A percentile compares a stretch with the other conserved stretches of the same genome.
phyloP scores from a whole-genome alignment of 208 protist species.

The Leishmania mexicana region DNA sequence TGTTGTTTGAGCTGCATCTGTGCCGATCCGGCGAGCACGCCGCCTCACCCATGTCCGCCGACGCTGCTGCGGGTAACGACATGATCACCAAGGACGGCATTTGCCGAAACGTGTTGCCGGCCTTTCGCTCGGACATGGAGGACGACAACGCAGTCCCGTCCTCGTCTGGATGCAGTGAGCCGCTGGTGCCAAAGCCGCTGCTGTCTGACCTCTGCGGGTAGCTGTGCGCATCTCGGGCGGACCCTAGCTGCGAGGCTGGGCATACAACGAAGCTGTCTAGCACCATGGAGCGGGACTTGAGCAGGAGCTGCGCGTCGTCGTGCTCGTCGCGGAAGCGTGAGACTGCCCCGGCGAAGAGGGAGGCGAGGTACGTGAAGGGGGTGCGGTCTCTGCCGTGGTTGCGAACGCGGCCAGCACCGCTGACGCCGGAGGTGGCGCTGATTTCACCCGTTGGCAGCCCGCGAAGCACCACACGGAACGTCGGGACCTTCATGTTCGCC shows the following conservation, averaged over 20 bases:
- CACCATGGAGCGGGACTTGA: slow-evolving; percentile 26
- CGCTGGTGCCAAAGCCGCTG: neutral
- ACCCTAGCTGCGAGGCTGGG: slow-evolving; percentile 6
- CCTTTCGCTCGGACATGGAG: no score
- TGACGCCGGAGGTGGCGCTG: neutral
- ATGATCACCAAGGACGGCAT: slow-evolving; percentile 8
- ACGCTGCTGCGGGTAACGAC: neutral
- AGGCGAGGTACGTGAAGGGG: slow-evolving; percentile 3
- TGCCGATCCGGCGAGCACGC: slow-evolving; percentile 12
- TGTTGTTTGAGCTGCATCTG: neutral
- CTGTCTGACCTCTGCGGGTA: neutral
- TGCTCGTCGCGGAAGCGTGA: slow-evolving; percentile 14
- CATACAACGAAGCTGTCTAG: slow-evolving; percentile 42
- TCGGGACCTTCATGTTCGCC: slow-evolving; percentile 26
- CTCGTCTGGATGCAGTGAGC: neutral
- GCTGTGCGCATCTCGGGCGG: slow-evolving; percentile 4
- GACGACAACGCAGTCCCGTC: neutral
- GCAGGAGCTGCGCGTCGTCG: slow-evolving; percentile 17
- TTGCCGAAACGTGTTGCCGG: neutral
- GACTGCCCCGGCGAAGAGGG: slow-evolving; percentile 14
- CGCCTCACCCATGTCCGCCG: neutral
- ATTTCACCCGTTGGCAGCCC: slow-evolving; percentile 25
- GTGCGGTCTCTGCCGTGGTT: slow-evolving; percentile 5
- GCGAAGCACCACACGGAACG: slow-evolving; percentile 29
- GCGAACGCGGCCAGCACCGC: neutral